A percentile compares a stretch with the other conserved stretches of the same genome.
These are phyloP conservation scores for Rhizoclosmatium globosum DNA, from an alignment of 192 early-diverging fungal genomes.

Conservation along the genomic window DNA sequence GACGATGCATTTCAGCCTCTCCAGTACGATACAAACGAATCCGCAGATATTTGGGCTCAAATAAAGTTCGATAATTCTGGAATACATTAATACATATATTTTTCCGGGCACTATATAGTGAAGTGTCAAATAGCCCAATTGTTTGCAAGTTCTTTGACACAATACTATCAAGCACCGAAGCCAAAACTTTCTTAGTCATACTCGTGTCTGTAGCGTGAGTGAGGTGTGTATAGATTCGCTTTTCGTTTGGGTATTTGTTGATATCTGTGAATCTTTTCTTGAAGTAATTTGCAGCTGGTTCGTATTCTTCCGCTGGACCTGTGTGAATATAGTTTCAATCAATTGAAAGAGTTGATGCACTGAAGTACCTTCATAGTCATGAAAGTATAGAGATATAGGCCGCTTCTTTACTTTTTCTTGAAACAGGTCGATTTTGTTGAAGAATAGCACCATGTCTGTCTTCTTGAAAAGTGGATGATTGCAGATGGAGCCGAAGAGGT, in stretches of 20 bases:
- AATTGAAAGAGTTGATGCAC: background rate
- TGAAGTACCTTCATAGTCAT: constrained; percentile 40
- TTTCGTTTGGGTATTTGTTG: constrained; percentile 1
- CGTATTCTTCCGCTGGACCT: background rate
- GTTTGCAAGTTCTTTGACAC: no score
- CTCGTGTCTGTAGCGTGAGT: constrained; percentile 31
- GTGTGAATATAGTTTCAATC: background rate
- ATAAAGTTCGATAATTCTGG: no score
- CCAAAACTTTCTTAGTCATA: background rate
- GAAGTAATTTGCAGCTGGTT: background rate
- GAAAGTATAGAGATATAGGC: constrained; percentile 40
- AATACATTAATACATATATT: no score
- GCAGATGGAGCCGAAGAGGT: constrained; percentile 44
- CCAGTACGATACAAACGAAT: no score
- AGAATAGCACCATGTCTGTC: constrained; percentile 42
- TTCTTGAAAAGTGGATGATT: constrained; percentile 49
- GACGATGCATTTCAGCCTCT: no score
- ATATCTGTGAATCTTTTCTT: background rate
- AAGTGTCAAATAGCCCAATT: no score
- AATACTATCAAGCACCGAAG: no score
- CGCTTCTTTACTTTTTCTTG: constrained; percentile 48
- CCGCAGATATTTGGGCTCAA: no score
- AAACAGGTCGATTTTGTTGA: constrained; percentile 54
- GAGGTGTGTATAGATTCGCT: background rate
- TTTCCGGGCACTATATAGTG: no score